phyloP scores from a whole-genome alignment of 2,329 filamentous ascomycete genomes.

The Diplodia sapinea region DNA sequence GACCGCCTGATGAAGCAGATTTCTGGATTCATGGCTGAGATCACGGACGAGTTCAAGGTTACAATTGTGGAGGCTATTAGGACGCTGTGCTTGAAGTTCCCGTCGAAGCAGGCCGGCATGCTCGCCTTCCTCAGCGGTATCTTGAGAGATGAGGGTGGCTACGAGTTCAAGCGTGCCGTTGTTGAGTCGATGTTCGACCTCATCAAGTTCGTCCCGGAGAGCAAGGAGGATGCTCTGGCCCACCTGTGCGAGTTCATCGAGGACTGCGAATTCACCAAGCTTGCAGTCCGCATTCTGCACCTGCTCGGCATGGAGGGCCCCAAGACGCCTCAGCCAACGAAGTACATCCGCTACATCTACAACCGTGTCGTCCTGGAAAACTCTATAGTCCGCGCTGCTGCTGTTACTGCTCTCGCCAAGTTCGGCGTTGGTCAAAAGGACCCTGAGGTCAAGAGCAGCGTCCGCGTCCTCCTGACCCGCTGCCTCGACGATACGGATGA shows the following conservation, averaged over 20 bases:
- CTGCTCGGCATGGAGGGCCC: slow-evolving; percentile 93
- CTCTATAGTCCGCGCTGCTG: slow-evolving; percentile 90
- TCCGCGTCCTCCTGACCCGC: slow-evolving; percentile 86
- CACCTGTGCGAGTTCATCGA: slow-evolving; percentile 99
- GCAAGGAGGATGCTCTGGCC: slow-evolving; percentile 79
- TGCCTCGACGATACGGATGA: slow-evolving; percentile 98
- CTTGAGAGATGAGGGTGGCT: slow-evolving; percentile 92
- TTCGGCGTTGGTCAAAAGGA: slow-evolving; percentile 98
- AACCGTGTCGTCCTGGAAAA: slow-evolving; percentile 98
- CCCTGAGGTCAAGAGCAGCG: slow-evolving; percentile 93
- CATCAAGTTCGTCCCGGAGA: slow-evolving; percentile 97
- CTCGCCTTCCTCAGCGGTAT: slow-evolving; percentile 97
- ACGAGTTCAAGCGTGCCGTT: slow-evolving; percentile 96
- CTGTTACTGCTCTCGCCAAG: slow-evolving; percentile 93
- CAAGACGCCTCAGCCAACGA: slow-evolving; percentile 92
- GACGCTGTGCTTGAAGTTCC: slow-evolving; percentile 96
- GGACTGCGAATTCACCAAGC: slow-evolving; percentile 98
- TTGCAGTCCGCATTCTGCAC: slow-evolving; percentile 93
- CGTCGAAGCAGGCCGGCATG: slow-evolving; percentile 97
- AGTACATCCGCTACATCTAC: slow-evolving; percentile 99
- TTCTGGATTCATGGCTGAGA: slow-evolving; percentile 96
- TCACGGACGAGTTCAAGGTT: slow-evolving; percentile 99
- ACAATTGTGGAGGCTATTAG: slow-evolving; percentile 99
- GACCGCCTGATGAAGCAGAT: slow-evolving; percentile 99
- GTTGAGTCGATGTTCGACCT: slow-evolving; percentile 99